Evolutionary conservation across 2,329 filamentous ascomycete genomes (phyloP), one percentile per base, ranked within the genome.

Genomic region (Aspergillus chevalieri): DNA sequence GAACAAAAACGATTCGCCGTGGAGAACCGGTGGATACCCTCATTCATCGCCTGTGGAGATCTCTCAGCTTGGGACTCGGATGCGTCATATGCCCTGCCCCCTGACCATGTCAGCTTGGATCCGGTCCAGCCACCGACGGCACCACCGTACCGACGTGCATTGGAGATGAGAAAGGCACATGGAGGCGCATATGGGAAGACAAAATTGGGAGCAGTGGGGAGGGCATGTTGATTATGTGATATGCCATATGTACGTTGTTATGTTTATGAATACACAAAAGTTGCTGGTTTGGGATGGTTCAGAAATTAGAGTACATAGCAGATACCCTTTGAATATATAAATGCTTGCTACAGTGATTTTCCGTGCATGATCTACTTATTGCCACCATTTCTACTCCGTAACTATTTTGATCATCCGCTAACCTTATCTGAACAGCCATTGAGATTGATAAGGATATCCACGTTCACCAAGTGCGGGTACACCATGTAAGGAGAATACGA

Each of bases 41-140:
- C 92, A 0, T 98, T 98, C 66, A 81, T 98, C 61, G 91, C 93
- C n/a, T 98, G 93, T 67, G 93, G 93, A 43, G 93, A 98, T 70
- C 78, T 98, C 47, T 94, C 90, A 21, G 85, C 89, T 9, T 98
- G 91, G 73, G 93, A 98, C 73, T 90, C 92, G 0, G 93, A 98
- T 75, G 92, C 93, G 3, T 93, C 91, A 4, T 96, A 97, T 70
- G 82, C 87, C 57, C 76, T 98, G 15, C 91, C 93, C 0, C 86
- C 91, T 52, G 87, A 90, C 57, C 82, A 94, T 64, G 81, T 94
- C 47, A 91, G 86, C 58, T 78, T 97, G 44, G 90, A 96, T 65
- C 93, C 93, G 0, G 82, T 98, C 28, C 93, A 97, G 67, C 92
- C 92, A 24, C 93, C 93, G 0, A 98, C 93, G 33, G 93, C 93